Base-by-base conservation (phyloP, 1,284 basidiomycete species). In the Blastosporella zonata region DNA sequence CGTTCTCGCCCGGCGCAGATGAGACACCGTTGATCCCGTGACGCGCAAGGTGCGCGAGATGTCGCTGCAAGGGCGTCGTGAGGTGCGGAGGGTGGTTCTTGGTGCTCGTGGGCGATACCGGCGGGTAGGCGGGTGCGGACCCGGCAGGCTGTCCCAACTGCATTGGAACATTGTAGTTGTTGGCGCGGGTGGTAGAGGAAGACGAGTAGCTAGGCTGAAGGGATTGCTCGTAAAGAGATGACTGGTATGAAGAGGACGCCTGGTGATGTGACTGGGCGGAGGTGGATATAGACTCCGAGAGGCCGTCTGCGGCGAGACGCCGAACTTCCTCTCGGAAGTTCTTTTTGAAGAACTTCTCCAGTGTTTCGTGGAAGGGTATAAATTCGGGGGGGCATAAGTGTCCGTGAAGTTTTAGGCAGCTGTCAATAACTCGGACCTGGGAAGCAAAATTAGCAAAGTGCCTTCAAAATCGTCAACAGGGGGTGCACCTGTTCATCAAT, bases 301-400 rank as follows among this genome's bases (percentile, higher is more conserved):
- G 57, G 37, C 63, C 65, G 49, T 77, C 74, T 9, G 82, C 70
- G 0, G 75, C 76, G 36, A 91, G 67, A 5, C 85, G 78, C 41
- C 76, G 75, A 34, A 97, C 90, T 67, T 98, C 95, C 20, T 93
- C 91, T 0, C 83, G 70, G 69, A 94, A 97, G 60, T 93, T 93
- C 67, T 90, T 92, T 49, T 78, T 78, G 75, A 94, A 97, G 68
- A 97, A 87, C 59, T 82, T 84, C 65, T 90, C 86, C 40, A 98
- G 73, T 0, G 92, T 94, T 53, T 88, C 85, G 63, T 98, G 94
- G 78, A 98, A 97, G 2, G 86, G 81, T 42, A 87, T 73, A 79
- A 95, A 97, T 68, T 93, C 92, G 20, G 81, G 78, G 0, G 90
- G 82, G 62, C 93, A 95, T 40, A 97, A 70, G 46, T 83, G 77